Percentiles rank a stretch among this genome's conserved stretches.
These are phyloP conservation scores for Solanum verrucosum DNA, from an alignment of 257 asterid species.

Conservation along the genomic window DNA sequence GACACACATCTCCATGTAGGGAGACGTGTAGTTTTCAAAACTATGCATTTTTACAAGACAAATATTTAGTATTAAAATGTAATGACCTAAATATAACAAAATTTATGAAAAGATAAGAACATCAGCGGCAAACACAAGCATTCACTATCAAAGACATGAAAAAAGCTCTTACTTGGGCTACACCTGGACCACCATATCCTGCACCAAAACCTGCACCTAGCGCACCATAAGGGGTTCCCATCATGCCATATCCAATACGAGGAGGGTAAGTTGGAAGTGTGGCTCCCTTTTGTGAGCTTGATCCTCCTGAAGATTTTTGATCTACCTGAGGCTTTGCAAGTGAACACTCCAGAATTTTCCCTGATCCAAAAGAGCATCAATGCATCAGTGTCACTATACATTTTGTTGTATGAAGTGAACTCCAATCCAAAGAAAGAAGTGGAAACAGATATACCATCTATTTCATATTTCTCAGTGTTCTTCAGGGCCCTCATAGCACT, in stretches of 20 bases:
- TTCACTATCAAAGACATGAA: not conserved
- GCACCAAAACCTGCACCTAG: slow-evolving; percentile 61
- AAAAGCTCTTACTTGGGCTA: slow-evolving; percentile 57
- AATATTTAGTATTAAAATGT: not conserved
- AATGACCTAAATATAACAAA: not conserved
- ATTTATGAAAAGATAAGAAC: not conserved
- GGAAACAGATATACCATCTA: slow-evolving; percentile 44
- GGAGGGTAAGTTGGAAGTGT: slow-evolving; percentile 69
- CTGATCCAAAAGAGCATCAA: slow-evolving; percentile 26
- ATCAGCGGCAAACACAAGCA: not conserved
- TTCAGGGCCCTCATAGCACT: slow-evolving; percentile 88
- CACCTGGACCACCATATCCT: slow-evolving; percentile 48
- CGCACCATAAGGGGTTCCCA: slow-evolving; percentile 74
- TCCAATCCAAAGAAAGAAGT: not conserved
- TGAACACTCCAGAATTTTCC: slow-evolving; percentile 90
- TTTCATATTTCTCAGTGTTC: slow-evolving; percentile 84
- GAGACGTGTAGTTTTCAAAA: not conserved
- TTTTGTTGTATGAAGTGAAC: slow-evolving; percentile 1
- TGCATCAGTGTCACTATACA: slow-evolving; percentile 3
- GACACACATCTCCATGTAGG: not conserved
- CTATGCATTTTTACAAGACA: not conserved
- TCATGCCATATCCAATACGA: slow-evolving; percentile 71
- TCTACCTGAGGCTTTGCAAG: slow-evolving; percentile 97
- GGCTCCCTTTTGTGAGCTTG: slow-evolving; percentile 48
- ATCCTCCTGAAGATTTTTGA: slow-evolving; percentile 52